Evolutionary conservation across 257 asterid genomes (phyloP), one percentile per base, ranked within the genome.

Genomic region (Agastache rugosa): DNA sequence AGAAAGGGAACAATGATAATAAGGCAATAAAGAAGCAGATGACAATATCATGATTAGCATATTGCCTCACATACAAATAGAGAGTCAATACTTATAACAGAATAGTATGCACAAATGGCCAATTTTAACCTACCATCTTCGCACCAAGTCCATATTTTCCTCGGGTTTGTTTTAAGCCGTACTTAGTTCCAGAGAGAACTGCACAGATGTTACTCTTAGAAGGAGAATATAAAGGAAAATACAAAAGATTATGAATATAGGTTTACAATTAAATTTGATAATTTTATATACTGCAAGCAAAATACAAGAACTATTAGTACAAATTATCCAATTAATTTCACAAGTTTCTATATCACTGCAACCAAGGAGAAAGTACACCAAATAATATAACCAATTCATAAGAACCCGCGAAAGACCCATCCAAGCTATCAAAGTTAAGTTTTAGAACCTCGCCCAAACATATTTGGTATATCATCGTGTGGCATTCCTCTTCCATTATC

Each of bases 401-500:
- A 64, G 42, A 44, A 59, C 17, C 35, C n/a, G 12, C 12, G 4
- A 42, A 64, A 9, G 35, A 55, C 47, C 58, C 55, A 45, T 9
- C 51, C 62, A 37, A 67, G 37, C n/a, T 34, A 53, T 25, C 75
- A 62, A 64, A 54, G 80, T 78, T 71, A 58, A 78, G 67, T 42
- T 63, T 44, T 62, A 72, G 71, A 51, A 92, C 97, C 97, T 92
- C 97, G 84, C 50, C 97, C 97, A 83, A 92, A 90, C 97, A 92
- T 92, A 82, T 92, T 90, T 25, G 97, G 97, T 75, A 92, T 92
- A 86, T 92, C 97, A 74, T 92, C 97, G 71, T 92, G 96, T 20
- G 97, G 92, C 97, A 92, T 92, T 84, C 97, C 97, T 79, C 87
- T 88, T 81, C 97, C 97, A 80, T 92, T 92, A 83, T 92, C 97